These are phyloP conservation scores for Beauveria rudraprayagi DNA, from an alignment of 2,329 filamentous ascomycete species.

Conservation along the genomic window DNA sequence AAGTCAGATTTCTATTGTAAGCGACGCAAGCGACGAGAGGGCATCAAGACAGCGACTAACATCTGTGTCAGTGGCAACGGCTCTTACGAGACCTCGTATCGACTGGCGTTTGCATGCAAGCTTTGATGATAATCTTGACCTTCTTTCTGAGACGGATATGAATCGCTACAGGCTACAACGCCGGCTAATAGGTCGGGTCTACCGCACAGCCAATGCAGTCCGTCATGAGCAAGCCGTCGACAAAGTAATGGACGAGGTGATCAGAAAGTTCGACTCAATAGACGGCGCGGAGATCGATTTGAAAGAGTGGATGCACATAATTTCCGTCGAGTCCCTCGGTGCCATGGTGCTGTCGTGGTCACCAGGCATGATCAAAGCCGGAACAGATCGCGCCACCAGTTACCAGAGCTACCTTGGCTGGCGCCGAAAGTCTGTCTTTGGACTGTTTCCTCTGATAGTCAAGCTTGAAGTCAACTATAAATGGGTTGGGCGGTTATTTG, in stretches of 20 bases:
- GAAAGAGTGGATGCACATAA: conserved; percentile 50
- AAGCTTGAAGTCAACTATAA: conserved; percentile 32
- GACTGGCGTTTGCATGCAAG: conserved; percentile 28
- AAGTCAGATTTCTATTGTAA: conserved; percentile 47
- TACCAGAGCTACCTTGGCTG: conserved; percentile 41
- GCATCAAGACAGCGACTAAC: neutral
- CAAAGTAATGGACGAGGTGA: conserved; percentile 26
- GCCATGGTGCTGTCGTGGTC: conserved; percentile 45
- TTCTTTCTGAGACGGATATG: conserved; percentile 41
- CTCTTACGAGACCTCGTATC: conserved; percentile 33
- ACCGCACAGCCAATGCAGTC: conserved; percentile 34
- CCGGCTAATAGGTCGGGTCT: conserved; percentile 40
- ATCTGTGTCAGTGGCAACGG: conserved; percentile 33
- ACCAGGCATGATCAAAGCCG: conserved; percentile 35
- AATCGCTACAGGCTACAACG: conserved; percentile 41
- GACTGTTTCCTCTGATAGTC: conserved; percentile 37
- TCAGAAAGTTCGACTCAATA: conserved; percentile 29
- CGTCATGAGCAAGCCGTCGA: conserved; percentile 36
- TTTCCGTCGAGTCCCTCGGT: conserved; percentile 43
- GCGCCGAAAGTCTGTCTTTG: conserved; percentile 45
- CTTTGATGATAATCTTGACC: conserved; percentile 39
- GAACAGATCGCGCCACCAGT: conserved; percentile 40
- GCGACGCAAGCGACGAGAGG: conserved; percentile 11
- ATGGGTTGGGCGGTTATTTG: conserved; percentile 30
- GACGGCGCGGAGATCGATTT: conserved; percentile 36